These are phyloP conservation scores for Venturia nashicola DNA, from an alignment of 2,329 filamentous ascomycete genomes.

Conservation along the genomic window DNA sequence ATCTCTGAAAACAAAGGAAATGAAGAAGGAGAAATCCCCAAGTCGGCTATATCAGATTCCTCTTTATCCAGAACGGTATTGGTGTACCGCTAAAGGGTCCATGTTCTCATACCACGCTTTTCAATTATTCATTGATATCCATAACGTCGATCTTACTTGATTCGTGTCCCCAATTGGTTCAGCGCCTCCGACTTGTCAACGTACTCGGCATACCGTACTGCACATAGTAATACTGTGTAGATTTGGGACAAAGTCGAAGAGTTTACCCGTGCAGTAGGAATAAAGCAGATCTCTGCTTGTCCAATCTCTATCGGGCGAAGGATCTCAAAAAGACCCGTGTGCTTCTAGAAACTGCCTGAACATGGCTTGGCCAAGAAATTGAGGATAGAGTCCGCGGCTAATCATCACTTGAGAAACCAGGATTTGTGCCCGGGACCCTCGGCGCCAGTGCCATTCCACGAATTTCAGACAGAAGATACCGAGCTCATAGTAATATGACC, in stretches of 20 bases:
- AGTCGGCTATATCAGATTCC: neutral
- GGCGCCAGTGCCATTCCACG: neutral
- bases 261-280: no score
- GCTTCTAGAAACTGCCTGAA: no score
- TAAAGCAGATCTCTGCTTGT: no score
- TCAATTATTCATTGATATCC: neutral
- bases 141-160: neutral
- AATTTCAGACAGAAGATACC: neutral
- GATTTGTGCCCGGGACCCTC: neutral
- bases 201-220: neutral
- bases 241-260: no score
- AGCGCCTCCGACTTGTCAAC: neutral
- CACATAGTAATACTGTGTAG: no score
- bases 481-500: neutral
- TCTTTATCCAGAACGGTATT: neutral
- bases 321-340: no score
- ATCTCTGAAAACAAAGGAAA: neutral
- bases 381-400: neutral
- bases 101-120: neutral
- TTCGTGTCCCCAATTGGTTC: neutral
- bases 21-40: neutral
- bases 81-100: neutral
- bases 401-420: neutral
- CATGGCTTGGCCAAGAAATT: neutral
- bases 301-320: no score